Evolutionary conservation across 1,284 basidiomycete genomes (phyloP), one percentile per base, ranked within the genome.

Genomic region (Omphalotus olearius): DNA sequence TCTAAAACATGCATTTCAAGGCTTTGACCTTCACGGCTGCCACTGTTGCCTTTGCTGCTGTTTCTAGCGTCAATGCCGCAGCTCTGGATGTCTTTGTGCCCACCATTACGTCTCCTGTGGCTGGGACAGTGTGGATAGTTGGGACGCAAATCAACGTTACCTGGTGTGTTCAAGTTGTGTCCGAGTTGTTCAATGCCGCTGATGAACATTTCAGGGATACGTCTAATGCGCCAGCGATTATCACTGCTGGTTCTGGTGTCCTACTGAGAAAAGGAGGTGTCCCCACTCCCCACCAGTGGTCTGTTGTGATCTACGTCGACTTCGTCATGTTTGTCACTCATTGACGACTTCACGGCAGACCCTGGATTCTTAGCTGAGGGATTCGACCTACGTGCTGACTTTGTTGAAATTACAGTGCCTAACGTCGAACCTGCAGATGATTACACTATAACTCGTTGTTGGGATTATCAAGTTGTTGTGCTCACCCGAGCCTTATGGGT

Each of bases 61-160:
- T 23, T 23, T 23, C 23, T 5, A 23, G 23, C 23, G 23, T 23
- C 23, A 23, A 5, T 5, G 23, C 23, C 5, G 45, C 26, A 11
- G 25, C 40, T 33, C 48, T 30, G 3, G 52, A 55, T 13, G 46
- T 55, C 9, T 55, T 37, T 33, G 46, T n/a, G 28, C 54, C 54
- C 14, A 45, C 33, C 7, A 55, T 55, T 36, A 55, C 46, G 26
- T 48, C 46, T 5, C 54, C 54, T 7, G 37, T 45, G 16, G 42
- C 45, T 30, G 42, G 33, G 7, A 52, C 54, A 7, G 39, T 49
- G 23, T 55, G 54, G 54, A 14, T 30, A 7, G 30, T 48, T 45
- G 54, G 54, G 10, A 49, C 41, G 16, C 38, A 39, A 5, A 50
- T 50, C 18, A 41, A 35, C 14, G 54, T 55, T 46, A 55, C 54